Conservation (phyloP, 441 rosid genomes). For the Erysimum cheiri region DNA sequence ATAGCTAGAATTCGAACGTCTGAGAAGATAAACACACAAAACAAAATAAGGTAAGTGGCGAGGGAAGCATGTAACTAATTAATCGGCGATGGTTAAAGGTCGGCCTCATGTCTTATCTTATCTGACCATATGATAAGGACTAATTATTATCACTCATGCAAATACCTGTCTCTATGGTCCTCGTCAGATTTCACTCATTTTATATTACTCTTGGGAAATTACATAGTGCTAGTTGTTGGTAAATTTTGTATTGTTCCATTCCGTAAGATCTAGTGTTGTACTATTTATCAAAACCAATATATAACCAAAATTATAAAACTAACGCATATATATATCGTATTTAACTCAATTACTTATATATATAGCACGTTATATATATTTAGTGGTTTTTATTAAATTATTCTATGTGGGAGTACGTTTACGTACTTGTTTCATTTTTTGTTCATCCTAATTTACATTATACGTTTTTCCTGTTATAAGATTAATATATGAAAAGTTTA, state of each 20-base stretch:
- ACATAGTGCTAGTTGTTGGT: background rate
- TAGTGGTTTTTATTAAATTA: no score
- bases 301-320: background rate
- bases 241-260: background rate
- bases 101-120: constrained; percentile 27
- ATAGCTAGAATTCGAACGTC: constrained; percentile 24
- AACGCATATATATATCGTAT: no score
- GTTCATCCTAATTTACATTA: no score
- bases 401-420: no score
- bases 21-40: constrained; percentile 6
- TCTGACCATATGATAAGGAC: constrained; percentile 5
- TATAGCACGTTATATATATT: no score
- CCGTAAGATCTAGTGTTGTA: background rate
- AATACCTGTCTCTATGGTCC: constrained; percentile 31
- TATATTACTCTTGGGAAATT: background rate
- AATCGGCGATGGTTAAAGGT: constrained; percentile 23
- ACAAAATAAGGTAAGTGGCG: constrained; percentile 1
- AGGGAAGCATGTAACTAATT: constrained; percentile 2
- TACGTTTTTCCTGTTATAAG: no score
- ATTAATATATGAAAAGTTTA: background rate
- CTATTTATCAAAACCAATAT: background rate
- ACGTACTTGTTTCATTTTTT: no score
- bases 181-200: constrained; percentile 45
- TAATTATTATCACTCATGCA: background rate
- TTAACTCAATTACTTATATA: no score